A percentile compares a stretch with the other conserved stretches of the same genome.
These are phyloP conservation scores for Vigna radiata DNA, from an alignment of 306 rosid genomes.

Conservation along the genomic window DNA sequence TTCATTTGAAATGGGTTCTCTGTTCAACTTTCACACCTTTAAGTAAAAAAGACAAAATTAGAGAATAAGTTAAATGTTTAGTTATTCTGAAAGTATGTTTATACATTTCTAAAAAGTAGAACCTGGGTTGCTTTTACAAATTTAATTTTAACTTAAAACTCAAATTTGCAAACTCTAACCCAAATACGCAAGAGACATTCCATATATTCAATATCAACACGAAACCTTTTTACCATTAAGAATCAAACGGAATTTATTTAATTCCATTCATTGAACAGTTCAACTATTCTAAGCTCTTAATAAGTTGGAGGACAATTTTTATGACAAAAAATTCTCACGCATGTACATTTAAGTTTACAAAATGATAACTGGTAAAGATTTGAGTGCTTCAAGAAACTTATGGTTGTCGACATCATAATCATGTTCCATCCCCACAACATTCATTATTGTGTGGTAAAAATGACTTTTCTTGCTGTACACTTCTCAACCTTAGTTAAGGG, in stretches of 20 bases:
- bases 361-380: constrained; percentile 5
- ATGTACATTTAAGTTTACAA: constrained; percentile 8
- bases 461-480: constrained; percentile 26
- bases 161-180: too few relatives aligned
- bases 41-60: not conserved
- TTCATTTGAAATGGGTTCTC: constrained; percentile 7
- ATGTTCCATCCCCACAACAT: constrained; percentile 10
- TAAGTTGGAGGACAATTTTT: not conserved
- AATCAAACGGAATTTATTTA: too few relatives aligned
- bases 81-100: too few relatives aligned
- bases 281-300: not conserved
- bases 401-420: constrained; percentile 11
- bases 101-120: too few relatives aligned
- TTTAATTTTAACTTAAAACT: too few relatives aligned
- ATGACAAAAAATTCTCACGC: not conserved
- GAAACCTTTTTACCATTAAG: not conserved
- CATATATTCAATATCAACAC: not conserved
- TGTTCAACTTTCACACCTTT: not conserved
- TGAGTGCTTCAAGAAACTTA: constrained; percentile 23
- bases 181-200: not conserved
- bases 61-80: too few relatives aligned
- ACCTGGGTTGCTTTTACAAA: too few relatives aligned
- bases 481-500: constrained; percentile 26
- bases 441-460: constrained; percentile 16
- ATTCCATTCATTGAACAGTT: too few relatives aligned